A percentile compares a stretch with the other conserved stretches of the same genome.
Conservation (phyloP, 129 eudicot genomes). For the Escallonia rubra region DNA sequence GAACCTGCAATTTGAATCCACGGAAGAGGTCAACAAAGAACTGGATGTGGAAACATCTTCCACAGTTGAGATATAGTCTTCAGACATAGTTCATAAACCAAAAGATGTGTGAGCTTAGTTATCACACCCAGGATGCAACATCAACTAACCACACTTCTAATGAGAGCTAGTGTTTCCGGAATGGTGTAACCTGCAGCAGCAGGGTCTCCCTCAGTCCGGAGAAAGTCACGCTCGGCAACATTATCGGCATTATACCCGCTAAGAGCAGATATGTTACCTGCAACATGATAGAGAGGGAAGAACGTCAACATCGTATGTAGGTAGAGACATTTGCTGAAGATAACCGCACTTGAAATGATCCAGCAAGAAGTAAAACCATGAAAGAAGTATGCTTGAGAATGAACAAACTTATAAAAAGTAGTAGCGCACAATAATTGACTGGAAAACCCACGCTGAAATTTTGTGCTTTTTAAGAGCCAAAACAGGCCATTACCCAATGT, state of each 20-base stretch:
- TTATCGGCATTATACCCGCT: slow-evolving; percentile 52
- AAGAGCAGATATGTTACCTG: slow-evolving; percentile 38
- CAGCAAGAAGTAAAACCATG: background rate
- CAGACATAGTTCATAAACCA: background rate
- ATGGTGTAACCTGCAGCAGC: slow-evolving; percentile 95
- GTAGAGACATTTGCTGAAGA: background rate
- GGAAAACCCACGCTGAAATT: background rate
- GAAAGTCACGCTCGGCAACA: slow-evolving; percentile 75
- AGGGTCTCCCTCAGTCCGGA: slow-evolving; percentile 95
- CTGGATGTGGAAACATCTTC: background rate
- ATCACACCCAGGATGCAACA: background rate
- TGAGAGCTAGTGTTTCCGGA: slow-evolving; percentile 83
- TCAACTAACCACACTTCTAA: slow-evolving; percentile 83
- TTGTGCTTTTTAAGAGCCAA: background rate
- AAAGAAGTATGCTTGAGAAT: background rate
- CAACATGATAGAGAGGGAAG: slow-evolving; percentile 8
- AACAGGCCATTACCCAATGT: background rate
- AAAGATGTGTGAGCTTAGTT: background rate
- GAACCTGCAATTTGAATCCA: slow-evolving; percentile 49
- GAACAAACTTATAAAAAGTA: background rate
- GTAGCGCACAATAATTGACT: background rate
- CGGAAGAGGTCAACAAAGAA: background rate
- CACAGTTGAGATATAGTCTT: background rate
- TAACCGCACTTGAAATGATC: background rate
- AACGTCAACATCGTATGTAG: slow-evolving; percentile 4